Conservation (phyloP, 108 stramenopile genomes). For the Nitzschia sp. region DNA sequence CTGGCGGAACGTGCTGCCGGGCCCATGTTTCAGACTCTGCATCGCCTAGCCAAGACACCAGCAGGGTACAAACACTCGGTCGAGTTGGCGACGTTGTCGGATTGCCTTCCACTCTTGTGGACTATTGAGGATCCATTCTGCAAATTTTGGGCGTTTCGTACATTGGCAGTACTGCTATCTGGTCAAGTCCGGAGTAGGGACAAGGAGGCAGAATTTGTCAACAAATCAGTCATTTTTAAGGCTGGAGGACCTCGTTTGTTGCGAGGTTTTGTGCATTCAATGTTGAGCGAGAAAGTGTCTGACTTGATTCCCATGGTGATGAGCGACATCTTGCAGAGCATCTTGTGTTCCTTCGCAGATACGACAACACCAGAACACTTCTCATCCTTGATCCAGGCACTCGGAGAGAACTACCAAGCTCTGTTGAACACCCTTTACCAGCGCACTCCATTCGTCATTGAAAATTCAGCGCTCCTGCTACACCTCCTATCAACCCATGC, state of each 20-base stretch:
- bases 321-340: slow-evolving; percentile 61
- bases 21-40: slow-evolving; percentile 55
- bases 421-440: slow-evolving; percentile 61
- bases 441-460: slow-evolving; percentile 68
- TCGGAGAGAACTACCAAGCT: slow-evolving; percentile 51
- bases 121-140: slow-evolving; percentile 45
- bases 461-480: slow-evolving; percentile 72
- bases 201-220: slow-evolving; percentile 58
- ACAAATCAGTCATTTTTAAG: slow-evolving; percentile 65
- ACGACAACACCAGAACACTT: slow-evolving; percentile 61
- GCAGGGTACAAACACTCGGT: slow-evolving; percentile 53
- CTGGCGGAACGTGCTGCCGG: slow-evolving; percentile 35
- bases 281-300: slow-evolving; percentile 30
- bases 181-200: slow-evolving; percentile 27
- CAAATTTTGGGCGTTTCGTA: slow-evolving; percentile 55
- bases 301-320: slow-evolving; percentile 60
- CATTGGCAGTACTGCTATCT: slow-evolving; percentile 39
- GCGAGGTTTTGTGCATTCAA: slow-evolving; percentile 34
- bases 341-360: slow-evolving; percentile 61
- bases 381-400: slow-evolving; percentile 35
- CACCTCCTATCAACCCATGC: slow-evolving; percentile 58
- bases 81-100: slow-evolving; percentile 45
- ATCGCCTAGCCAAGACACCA: slow-evolving; percentile 48
- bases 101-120: slow-evolving; percentile 38
- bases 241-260: slow-evolving; percentile 40